Percentiles rank a stretch among this genome's conserved stretches.
phyloP scores from a whole-genome alignment of 805 yeast genomes.

The Candida silvicultrix region DNA sequence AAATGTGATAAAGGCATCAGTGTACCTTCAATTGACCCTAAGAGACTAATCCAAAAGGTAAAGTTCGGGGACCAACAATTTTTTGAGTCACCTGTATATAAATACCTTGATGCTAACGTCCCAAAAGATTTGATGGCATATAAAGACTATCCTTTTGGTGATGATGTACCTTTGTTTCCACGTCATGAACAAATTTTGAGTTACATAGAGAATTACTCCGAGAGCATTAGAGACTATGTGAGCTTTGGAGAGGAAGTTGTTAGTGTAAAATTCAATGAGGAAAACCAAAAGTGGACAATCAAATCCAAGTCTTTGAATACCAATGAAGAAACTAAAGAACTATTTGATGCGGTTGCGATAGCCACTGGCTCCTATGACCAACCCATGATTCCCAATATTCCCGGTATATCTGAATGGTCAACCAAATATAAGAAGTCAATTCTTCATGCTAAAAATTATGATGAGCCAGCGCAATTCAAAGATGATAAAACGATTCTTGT shows the following conservation, averaged over 20 bases:
- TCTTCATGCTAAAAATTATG: slow-evolving; percentile 52
- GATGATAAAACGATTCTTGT: slow-evolving; percentile 42
- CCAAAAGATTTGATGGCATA: slow-evolving; percentile 63
- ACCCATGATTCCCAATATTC: slow-evolving; percentile 52
- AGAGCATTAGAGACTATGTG: slow-evolving; percentile 34
- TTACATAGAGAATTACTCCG: slow-evolving; percentile 54
- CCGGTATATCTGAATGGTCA: slow-evolving; percentile 46
- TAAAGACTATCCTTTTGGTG: slow-evolving; percentile 43
- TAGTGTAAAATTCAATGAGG: slow-evolving; percentile 24
- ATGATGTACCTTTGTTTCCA: slow-evolving; percentile 47
- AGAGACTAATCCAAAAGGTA: slow-evolving; percentile 8
- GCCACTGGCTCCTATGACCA: slow-evolving; percentile 61
- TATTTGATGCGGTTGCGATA: slow-evolving; percentile 54
- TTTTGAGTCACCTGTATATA: slow-evolving; percentile 55
- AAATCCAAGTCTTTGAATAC: slow-evolving; percentile 26
- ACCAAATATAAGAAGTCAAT: slow-evolving; percentile 38
- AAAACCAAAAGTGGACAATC: slow-evolving; percentile 36
- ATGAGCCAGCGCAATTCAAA: slow-evolving; percentile 36
- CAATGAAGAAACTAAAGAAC: slow-evolving; percentile 17
- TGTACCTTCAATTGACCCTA: slow-evolving; percentile 27
- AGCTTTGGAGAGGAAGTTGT: slow-evolving; percentile 43
- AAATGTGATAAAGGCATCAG: neutral
- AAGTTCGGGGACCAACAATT: slow-evolving; percentile 23
- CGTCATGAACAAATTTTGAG: slow-evolving; percentile 50
- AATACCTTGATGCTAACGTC: slow-evolving; percentile 63